Percentiles rank a stretch among this genome's conserved stretches.
These are phyloP conservation scores for Kodamaea jinghongensis DNA, from an alignment of 805 yeast species.

Conservation along the genomic window DNA sequence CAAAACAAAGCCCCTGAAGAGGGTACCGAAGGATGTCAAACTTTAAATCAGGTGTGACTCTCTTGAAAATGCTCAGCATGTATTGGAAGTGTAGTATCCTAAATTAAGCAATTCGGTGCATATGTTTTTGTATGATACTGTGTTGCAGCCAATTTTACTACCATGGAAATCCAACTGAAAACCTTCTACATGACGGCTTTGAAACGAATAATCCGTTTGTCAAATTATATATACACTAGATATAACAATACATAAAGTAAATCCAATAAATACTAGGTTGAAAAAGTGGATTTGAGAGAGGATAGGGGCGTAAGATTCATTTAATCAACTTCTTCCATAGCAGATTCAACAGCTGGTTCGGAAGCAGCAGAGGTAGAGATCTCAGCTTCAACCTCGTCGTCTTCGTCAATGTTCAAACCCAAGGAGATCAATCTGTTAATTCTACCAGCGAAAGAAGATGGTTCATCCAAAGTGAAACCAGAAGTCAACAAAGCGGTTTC, in stretches of 20 bases:
- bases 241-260: slow-evolving; percentile 2
- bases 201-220: too few relatives aligned
- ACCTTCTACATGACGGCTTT: too few relatives aligned
- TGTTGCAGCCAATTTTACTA: too few relatives aligned
- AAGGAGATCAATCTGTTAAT: slow-evolving; percentile 96
- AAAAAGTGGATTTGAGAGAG: slow-evolving; percentile 1
- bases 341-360: slow-evolving; percentile 55
- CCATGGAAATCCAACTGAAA: too few relatives aligned
- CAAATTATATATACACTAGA: not conserved
- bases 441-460: slow-evolving; percentile 95
- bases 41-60: too few relatives aligned
- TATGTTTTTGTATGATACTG: too few relatives aligned
- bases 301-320: slow-evolving; percentile 7
- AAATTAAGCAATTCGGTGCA: too few relatives aligned
- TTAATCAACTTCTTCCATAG: slow-evolving; percentile 99
- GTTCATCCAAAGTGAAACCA: slow-evolving; percentile 98
- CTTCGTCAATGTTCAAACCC: slow-evolving; percentile 97
- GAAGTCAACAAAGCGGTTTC: slow-evolving; percentile 98
- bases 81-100: too few relatives aligned
- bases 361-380: slow-evolving; percentile 49
- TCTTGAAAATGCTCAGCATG: too few relatives aligned
- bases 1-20: too few relatives aligned
- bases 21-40: too few relatives aligned
- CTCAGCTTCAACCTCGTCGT: slow-evolving; percentile 52
- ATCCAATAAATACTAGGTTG: slow-evolving; percentile 5